These are phyloP conservation scores for Aureobasidium subglaciale DNA, from an alignment of 2,329 filamentous ascomycete species.

Conservation along the genomic window DNA sequence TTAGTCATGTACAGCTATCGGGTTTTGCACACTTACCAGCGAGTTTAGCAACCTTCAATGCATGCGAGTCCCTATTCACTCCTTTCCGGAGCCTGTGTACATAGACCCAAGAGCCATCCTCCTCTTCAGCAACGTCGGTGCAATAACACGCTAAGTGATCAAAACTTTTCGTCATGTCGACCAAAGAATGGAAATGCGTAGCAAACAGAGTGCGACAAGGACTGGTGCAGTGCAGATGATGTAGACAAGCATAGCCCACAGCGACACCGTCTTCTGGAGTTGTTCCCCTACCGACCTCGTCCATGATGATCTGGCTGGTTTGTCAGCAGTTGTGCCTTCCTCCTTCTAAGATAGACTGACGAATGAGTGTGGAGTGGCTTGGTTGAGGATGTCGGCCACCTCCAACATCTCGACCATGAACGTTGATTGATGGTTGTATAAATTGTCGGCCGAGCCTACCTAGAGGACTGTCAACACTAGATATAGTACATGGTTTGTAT, in stretches of 20 bases:
- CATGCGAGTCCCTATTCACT: conserved; percentile 81
- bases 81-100: conserved; percentile 74
- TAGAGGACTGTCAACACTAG: background rate
- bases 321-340: background rate
- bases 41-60: conserved; percentile 84
- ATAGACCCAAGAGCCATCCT: conserved; percentile 65
- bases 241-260: conserved; percentile 79
- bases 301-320: conserved; percentile 62
- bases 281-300: conserved; percentile 91
- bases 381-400: conserved; percentile 79
- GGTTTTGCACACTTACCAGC: conserved; percentile 49
- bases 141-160: conserved; percentile 67
- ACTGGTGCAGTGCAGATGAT: conserved; percentile 74
- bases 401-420: conserved; percentile 99
- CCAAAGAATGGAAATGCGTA: conserved; percentile 84
- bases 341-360: conserved; percentile 31
- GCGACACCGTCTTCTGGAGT: conserved; percentile 88
- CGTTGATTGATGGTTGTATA: conserved; percentile 91
- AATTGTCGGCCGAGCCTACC: conserved; percentile 77
- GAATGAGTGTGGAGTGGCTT: conserved; percentile 77
- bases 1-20: background rate
- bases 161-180: conserved; percentile 62
- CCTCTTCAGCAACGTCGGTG: conserved; percentile 76
- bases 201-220: conserved; percentile 79
- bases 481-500: background rate